Percentiles rank a stretch among this genome's conserved stretches.
phyloP scores from a whole-genome alignment of 192 early-diverging fungal genomes.

The Rhizophagus clarus region DNA sequence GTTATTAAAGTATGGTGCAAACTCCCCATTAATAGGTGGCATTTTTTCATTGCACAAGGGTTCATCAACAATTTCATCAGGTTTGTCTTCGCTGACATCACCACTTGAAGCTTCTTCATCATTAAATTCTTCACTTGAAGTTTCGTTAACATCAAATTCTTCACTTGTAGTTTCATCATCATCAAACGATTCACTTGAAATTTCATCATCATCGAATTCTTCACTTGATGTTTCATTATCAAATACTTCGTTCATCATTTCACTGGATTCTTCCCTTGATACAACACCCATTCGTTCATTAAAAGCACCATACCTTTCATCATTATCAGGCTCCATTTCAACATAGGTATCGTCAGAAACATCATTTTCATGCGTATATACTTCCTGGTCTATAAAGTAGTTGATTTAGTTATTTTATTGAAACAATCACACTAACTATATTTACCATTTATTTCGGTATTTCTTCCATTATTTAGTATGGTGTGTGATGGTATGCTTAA shows the following conservation, averaged over 20 bases:
- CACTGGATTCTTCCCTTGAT: no score
- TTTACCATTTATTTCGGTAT: constrained; percentile 4
- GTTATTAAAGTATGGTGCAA: constrained; percentile 6
- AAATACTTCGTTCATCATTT: background rate
- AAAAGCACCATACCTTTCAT: no score
- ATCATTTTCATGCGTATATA: background rate
- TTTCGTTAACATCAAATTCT: no score
- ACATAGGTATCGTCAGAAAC: no score
- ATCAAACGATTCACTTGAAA: background rate
- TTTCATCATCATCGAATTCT: background rate
- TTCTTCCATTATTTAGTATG: no score
- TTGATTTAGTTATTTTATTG: background rate
- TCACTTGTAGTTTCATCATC: background rate
- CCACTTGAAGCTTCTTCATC: background rate
- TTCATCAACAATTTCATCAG: background rate
- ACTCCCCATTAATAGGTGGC: background rate
- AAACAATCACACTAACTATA: background rate
- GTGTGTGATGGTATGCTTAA: background rate
- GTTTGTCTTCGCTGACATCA: background rate
- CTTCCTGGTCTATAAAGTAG: background rate
- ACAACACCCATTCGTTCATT: no score
- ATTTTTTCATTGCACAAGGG: background rate
- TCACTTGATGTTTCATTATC: background rate
- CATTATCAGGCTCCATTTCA: no score
- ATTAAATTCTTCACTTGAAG: background rate